A percentile compares a stretch with the other conserved stretches of the same genome.
These are phyloP conservation scores for Asterella californica DNA, from an alignment of 225 moss, liverwort and hornwort species.

Conservation along the genomic window DNA sequence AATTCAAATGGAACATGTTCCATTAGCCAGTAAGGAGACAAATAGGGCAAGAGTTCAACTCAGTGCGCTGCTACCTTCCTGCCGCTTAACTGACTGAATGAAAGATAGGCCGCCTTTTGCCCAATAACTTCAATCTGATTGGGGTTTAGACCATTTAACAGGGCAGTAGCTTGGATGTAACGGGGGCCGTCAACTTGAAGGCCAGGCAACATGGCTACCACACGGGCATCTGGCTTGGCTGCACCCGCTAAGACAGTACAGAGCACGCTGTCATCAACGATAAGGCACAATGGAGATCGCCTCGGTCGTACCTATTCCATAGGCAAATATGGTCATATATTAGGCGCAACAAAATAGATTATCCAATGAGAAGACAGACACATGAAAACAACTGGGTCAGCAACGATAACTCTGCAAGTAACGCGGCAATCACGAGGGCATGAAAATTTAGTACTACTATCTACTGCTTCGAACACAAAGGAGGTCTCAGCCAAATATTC, in stretches of 20 bases:
- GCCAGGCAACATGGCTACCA: constrained; percentile 80
- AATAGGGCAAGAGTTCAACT: background rate
- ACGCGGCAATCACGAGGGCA: background rate
- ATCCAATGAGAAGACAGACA: background rate
- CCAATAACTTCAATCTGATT: constrained; percentile 48
- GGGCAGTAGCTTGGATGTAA: constrained; percentile 38
- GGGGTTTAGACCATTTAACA: constrained; percentile 35
- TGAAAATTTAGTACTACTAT: background rate
- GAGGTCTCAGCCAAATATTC: background rate
- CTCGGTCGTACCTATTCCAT: constrained; percentile 42
- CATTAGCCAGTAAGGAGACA: background rate
- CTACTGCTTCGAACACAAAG: background rate
- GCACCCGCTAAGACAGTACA: constrained; percentile 54
- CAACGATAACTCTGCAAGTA: background rate
- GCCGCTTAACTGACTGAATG: constrained; percentile 41
- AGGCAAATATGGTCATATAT: background rate
- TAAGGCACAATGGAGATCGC: constrained; percentile 49
- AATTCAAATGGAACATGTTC: background rate
- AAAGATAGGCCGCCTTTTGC: constrained; percentile 56
- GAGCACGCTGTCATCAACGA: constrained; percentile 82
- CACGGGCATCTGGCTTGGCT: constrained; percentile 37
- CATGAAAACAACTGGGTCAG: background rate
- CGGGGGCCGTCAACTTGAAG: constrained; percentile 40
- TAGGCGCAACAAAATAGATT: background rate
- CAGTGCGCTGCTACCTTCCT: constrained; percentile 47